Evolutionary conservation across 805 yeast genomes (phyloP), one percentile per base, ranked within the genome.

Genomic region (Ogataea degrootiae): DNA sequence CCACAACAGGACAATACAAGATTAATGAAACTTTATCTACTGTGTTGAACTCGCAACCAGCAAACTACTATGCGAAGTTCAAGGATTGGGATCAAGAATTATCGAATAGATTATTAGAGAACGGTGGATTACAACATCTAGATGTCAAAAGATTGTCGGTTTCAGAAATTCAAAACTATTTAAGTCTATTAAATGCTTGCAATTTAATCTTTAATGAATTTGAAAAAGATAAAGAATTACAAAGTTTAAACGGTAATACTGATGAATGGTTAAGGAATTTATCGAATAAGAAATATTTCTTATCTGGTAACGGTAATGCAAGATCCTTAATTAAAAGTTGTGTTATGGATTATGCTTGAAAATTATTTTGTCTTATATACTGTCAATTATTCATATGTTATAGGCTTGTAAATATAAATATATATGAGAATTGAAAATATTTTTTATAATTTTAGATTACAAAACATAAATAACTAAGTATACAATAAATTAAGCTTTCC

Each of bases 241-340:
- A 49, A 19, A 14, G n/a, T 5, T 21, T 34, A n/a, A 36, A 41
- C 8, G 34, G 43, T 12, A 53, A 55, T 19, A 41, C 50, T 35
- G 58, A 54, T 14, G 52, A 43, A 26, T 56, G 57, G 22, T 39
- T 60, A 22, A 72, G 70, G 16, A 67, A 66, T 47, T 60, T 78
- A 43, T 63, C 70, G 1, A 66, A 72, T 33, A 76, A 78, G 55
- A 77, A 76, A 58, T 82, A 76, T 58, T 67, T 80, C 38, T 46
- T 77, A 35, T 73, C 80, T 52, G 88, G 88, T 34, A 80, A 79
- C 58, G 90, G 90, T 55, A 83, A 82, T 58, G 83, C 87, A 41
- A 69, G 76, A 49, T 74, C 72, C 44, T 59, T 81, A 34, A 55
- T 77, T 45, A 74, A 71, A 46, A 59, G 73, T 16, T 71, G 74